A percentile compares a stretch with the other conserved stretches of the same genome.
phyloP scores from a whole-genome alignment of 768 basidiomycete species.

The Boletus vinaceobasis region DNA sequence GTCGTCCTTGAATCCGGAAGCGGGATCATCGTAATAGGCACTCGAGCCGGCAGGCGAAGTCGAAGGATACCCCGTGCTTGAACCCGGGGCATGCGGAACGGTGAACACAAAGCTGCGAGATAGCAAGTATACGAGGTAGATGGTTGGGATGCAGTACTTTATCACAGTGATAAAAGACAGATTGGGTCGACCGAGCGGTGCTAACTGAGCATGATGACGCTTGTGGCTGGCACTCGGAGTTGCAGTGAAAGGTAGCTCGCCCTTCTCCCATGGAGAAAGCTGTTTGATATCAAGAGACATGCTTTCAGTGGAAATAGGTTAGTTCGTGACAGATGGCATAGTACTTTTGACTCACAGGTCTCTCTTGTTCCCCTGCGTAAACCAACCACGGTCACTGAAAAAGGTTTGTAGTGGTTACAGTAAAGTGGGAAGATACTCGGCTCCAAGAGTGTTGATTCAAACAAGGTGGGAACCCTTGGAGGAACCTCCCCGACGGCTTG shows the following conservation, averaged over 20 bases:
- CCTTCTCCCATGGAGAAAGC: conserved; percentile 15
- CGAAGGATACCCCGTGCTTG: background rate
- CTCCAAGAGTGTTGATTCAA: no score
- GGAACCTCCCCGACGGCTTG: no score
- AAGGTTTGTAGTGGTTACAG: no score
- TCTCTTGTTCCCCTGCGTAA: background rate
- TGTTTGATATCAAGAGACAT: conserved; percentile 12
- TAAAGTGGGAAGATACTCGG: no score
- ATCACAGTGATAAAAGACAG: conserved; percentile 9
- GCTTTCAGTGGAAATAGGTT: background rate
- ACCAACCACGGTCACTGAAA: background rate
- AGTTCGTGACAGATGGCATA: background rate
- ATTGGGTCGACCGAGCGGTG: background rate
- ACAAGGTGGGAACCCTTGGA: no score
- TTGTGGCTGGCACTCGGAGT: background rate
- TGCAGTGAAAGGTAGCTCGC: conserved; percentile 15
- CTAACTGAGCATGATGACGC: background rate
- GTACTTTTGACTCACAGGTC: background rate
- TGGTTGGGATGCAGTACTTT: conserved; percentile 17
- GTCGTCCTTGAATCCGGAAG: conserved; percentile 47
- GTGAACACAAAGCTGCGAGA: conserved; percentile 7
- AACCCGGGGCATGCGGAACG: background rate
- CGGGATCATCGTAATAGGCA: conserved; percentile 30
- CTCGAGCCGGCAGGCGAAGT: background rate
- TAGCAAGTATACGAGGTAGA: conserved; percentile 20